Conservation (phyloP, 805 yeast species). For the Blastobotrys chiropterorum region DNA sequence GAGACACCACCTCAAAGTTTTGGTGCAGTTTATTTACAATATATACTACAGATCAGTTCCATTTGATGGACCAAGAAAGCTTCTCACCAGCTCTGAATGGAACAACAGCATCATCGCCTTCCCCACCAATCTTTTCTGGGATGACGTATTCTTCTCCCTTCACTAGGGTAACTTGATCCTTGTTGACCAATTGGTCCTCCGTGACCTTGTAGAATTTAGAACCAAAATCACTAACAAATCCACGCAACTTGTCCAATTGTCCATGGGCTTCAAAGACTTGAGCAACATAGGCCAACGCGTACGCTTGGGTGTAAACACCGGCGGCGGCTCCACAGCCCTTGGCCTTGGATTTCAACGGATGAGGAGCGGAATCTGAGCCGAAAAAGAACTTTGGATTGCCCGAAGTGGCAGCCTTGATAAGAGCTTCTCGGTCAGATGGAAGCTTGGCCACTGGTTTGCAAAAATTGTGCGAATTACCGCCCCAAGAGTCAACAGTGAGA, state of each 20-base stretch:
- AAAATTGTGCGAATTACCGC: constrained; percentile 89
- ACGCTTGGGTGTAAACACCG: constrained; percentile 92
- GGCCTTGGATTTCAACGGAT: constrained; percentile 73
- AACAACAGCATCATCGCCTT: constrained; percentile 50
- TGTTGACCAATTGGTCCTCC: constrained; percentile 38
- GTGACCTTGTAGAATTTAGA: constrained; percentile 59
- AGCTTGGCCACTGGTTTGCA: constrained; percentile 98
- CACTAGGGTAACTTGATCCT: constrained; percentile 45
- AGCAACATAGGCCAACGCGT: constrained; percentile 77
- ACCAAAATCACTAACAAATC: constrained; percentile 74
- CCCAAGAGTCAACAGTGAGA: constrained; percentile 90
- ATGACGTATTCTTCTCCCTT: constrained; percentile 43
- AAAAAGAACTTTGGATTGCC: constrained; percentile 92
- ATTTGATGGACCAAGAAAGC: constrained; percentile 66
- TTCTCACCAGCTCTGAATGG: constrained; percentile 83
- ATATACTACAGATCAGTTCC: constrained; percentile 37
- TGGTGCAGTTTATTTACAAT: background rate
- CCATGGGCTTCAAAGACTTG: constrained; percentile 68
- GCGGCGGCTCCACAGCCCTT: constrained; percentile 85
- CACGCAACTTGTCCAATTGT: constrained; percentile 58
- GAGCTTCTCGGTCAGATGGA: constrained; percentile 75
- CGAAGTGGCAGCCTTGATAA: constrained; percentile 81
- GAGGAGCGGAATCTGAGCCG: constrained; percentile 98
- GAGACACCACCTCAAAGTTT: no score
- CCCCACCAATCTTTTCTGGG: constrained; percentile 46